phyloP scores from a whole-genome alignment of 176 grass and related monocot species.

The Zizania latifolia region DNA sequence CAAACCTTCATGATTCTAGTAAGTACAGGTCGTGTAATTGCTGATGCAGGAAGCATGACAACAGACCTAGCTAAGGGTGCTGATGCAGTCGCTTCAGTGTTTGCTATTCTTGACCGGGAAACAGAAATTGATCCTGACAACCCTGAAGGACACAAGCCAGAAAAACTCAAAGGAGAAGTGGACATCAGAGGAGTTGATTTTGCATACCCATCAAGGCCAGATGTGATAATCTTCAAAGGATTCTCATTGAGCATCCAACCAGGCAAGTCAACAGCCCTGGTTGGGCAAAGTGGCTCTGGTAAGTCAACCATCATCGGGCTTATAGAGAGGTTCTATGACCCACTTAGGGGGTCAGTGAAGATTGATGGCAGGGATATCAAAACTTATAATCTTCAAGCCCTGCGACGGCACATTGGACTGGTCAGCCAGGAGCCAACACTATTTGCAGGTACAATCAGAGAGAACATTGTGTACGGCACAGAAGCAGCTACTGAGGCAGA shows the following conservation, averaged over 20 bases:
- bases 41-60: conserved; percentile 95
- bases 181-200: conserved; percentile 80
- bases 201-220: conserved; percentile 62
- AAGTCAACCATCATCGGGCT: conserved; percentile 96
- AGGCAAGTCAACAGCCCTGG: conserved; percentile 84
- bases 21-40: conserved; percentile 93
- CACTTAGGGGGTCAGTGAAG: conserved; percentile 55
- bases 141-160: conserved; percentile 51
- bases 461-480: conserved; percentile 79
- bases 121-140: conserved; percentile 77
- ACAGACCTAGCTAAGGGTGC: conserved; percentile 92
- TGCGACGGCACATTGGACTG: conserved; percentile 75
- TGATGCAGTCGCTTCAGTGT: conserved; percentile 78
- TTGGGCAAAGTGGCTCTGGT: conserved; percentile 92
- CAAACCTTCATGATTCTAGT: conserved; percentile 97
- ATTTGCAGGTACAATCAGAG: conserved; percentile 70
- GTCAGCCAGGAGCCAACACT: conserved; percentile 97
- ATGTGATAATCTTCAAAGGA: conserved; percentile 77
- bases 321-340: conserved; percentile 94
- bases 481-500: conserved; percentile 56
- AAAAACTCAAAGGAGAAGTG: conserved; percentile 62
- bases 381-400: conserved; percentile 58
- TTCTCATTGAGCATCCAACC: conserved; percentile 79
- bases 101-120: conserved; percentile 71
- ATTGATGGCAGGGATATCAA: conserved; percentile 75